Conservation (phyloP, 1,284 basidiomycete genomes). For the Malassezia pachydermatis region DNA sequence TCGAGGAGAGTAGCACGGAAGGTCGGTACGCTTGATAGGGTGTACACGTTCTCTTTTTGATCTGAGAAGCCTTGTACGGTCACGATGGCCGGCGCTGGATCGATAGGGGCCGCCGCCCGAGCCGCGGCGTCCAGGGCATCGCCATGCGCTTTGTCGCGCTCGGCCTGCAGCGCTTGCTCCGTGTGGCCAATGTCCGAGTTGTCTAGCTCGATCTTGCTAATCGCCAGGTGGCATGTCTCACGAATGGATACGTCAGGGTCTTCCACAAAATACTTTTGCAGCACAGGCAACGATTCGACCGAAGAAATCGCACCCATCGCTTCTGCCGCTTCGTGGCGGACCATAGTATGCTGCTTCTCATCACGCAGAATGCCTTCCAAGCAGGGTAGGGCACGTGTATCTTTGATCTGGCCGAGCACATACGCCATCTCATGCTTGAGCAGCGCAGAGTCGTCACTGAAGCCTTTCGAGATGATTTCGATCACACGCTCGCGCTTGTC, state of each 20-base stretch:
- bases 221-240: slow-evolving; percentile 95
- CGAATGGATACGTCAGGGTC: slow-evolving; percentile 72
- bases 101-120: slow-evolving; percentile 66
- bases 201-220: slow-evolving; percentile 90
- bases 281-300: slow-evolving; percentile 58
- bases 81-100: slow-evolving; percentile 68
- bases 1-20: slow-evolving; percentile 64
- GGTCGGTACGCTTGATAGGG: slow-evolving; percentile 50
- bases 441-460: slow-evolving; percentile 74
- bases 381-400: slow-evolving; percentile 62
- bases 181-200: slow-evolving; percentile 50
- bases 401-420: slow-evolving; percentile 84
- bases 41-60: slow-evolving; percentile 20
- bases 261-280: slow-evolving; percentile 60
- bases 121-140: slow-evolving; percentile 14
- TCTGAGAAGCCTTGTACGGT: slow-evolving; percentile 20
- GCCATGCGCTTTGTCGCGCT: slow-evolving; percentile 19
- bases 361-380: slow-evolving; percentile 68
- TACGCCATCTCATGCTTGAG: slow-evolving; percentile 97
- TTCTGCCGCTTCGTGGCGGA: slow-evolving; percentile 96
- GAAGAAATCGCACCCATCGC: slow-evolving; percentile 89
- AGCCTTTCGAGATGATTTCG: slow-evolving; percentile 73
- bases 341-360: slow-evolving; percentile 79
- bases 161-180: slow-evolving; percentile 48
- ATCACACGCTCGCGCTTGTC: slow-evolving; percentile 54